phyloP scores from a whole-genome alignment of 345 rosid genomes.

The Aquilaria malaccensis region DNA sequence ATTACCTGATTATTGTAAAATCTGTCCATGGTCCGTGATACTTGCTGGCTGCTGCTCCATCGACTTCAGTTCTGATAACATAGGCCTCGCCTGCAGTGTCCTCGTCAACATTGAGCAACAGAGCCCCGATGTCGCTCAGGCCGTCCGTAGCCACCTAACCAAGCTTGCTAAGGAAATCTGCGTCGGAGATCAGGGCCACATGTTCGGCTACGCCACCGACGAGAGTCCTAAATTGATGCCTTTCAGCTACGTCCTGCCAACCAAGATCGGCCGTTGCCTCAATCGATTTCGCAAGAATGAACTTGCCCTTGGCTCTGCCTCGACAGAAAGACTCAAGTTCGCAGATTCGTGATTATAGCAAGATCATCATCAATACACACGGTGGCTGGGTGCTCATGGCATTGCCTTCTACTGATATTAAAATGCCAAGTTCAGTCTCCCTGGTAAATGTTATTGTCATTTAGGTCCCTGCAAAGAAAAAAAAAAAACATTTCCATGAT shows the following conservation, averaged over 20 bases:
- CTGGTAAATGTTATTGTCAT: too few relatives aligned
- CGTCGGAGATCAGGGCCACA: constrained; percentile 76
- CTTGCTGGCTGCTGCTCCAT: constrained; percentile 40
- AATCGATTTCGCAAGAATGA: constrained; percentile 57
- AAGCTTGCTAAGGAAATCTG: constrained; percentile 63
- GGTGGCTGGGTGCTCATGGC: constrained; percentile 81
- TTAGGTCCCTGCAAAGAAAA: too few relatives aligned
- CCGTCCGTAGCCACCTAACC: constrained; percentile 62
- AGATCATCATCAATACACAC: constrained; percentile 75
- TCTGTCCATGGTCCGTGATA: constrained; percentile 51
- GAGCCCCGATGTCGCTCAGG: constrained; percentile 70
- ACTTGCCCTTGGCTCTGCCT: constrained; percentile 50
- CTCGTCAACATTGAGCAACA: constrained; percentile 67
- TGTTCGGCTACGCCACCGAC: constrained; percentile 73
- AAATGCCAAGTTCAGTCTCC: too few relatives aligned
- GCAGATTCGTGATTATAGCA: constrained; percentile 72
- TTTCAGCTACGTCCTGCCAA: constrained; percentile 58
- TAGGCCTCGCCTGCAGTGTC: constrained; percentile 62
- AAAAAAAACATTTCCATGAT: too few relatives aligned
- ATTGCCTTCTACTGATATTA: constrained; percentile 46
- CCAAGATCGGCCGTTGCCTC: constrained; percentile 68
- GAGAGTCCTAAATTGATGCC: constrained; percentile 77
- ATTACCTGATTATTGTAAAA: too few relatives aligned
- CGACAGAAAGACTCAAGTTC: constrained; percentile 64
- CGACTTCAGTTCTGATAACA: constrained; percentile 48